Conservation (phyloP, 2,329 filamentous ascomycete species). For the Fusarium sp. region DNA sequence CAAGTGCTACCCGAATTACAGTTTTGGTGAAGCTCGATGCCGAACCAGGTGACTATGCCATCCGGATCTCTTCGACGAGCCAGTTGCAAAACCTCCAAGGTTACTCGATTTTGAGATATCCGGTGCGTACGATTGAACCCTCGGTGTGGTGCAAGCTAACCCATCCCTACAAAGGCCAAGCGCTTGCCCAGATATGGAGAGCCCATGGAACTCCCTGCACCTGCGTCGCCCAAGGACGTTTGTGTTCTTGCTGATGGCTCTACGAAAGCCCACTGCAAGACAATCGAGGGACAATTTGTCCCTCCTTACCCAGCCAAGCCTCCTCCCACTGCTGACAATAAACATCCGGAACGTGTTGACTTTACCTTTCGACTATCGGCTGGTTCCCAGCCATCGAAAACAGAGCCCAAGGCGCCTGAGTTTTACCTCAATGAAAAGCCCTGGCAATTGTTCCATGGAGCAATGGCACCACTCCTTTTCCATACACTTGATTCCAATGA, state of each 20-base stretch:
- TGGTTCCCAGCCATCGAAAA: not conserved
- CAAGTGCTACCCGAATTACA: constrained; percentile 8
- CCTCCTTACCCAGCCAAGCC: not conserved
- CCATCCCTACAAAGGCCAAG: not conserved
- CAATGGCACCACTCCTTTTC: constrained; percentile 21
- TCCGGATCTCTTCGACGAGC: not conserved
- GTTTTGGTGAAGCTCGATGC: constrained; percentile 5
- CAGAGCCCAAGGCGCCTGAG: constrained; percentile 6
- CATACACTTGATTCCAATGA: not conserved
- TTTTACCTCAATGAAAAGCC: constrained; percentile 16
- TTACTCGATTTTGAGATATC: constrained; percentile 8
- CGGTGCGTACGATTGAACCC: not conserved
- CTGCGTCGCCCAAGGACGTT: not conserved
- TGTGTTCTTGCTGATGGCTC: not conserved
- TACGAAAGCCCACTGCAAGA: not conserved
- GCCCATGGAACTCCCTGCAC: not conserved
- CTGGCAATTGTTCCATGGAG: constrained; percentile 21
- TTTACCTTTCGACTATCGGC: not conserved
- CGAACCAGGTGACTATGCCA: constrained; percentile 6
- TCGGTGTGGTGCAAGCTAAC: not conserved
- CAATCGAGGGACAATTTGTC: not conserved
- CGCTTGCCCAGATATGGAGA: constrained; percentile 5
- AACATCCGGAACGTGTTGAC: not conserved
- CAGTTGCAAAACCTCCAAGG: not conserved
- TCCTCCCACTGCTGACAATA: not conserved